Evolutionary conservation across 2,329 filamentous ascomycete species (phyloP), one percentile per base, ranked within the genome.

Genomic region (Rhinocladiella mackenziei): DNA sequence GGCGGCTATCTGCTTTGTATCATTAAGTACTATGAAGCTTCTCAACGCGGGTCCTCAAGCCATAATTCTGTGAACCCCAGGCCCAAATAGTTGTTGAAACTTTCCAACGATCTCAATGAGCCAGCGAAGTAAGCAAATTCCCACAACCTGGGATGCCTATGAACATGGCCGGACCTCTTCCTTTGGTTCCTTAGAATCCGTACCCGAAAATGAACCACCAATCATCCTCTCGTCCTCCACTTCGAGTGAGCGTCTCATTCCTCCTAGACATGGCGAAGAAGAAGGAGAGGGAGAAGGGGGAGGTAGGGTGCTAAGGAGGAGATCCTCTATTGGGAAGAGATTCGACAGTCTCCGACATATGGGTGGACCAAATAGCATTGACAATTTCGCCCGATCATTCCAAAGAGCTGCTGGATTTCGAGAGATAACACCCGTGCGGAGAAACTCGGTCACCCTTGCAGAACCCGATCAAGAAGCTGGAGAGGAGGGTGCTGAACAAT

Each of bases 351-450:
- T 71, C 20, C 59, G 67, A 55, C 82, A 94, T 49, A 83, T 86
- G 35, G 92, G 91, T 53, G 91, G 91, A 38, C 84, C 89, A 50
- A 97, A 97, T 71, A 94, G 86, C 65, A 85, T 97, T 58, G 84
- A 92, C 60, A 94, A 89, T 59, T 97, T 97, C 62, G 86, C 89
- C 32, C 80, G 85, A 49, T 94, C 87, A 57, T 95, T 89, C 85
- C 87, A 91, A 66, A 82, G 91, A 62, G 91, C 91, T 26, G 88
- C 89, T 18, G 83, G 77, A 45, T 97, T 97, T 65, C 78, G 81
- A 53, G 89, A 96, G 64, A 86, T 95, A 56, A 83, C 92, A 23
- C 87, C 88, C 4, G 43, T 56, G 1, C 82, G 86, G 43, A 79
- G 82, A 11, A 81, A 82, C 10, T 83, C 86, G 23, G 88, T 94